Percentiles rank a stretch among this genome's conserved stretches.
Conservation (phyloP, 2,329 filamentous ascomycete species). For the Cordyceps cateniannulata region DNA sequence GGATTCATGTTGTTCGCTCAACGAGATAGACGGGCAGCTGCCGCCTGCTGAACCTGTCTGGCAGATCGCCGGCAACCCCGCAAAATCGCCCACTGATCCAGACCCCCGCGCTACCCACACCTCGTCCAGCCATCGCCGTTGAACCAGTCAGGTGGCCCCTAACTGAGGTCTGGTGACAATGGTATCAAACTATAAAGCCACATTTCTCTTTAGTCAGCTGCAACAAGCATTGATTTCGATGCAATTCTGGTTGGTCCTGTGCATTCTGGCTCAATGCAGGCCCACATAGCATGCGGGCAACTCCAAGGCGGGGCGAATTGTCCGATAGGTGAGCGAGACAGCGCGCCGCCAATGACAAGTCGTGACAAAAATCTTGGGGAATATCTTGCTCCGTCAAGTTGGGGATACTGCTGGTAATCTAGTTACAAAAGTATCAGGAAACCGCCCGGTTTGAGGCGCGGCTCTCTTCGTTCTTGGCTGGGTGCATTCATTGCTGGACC, state of each 20-base stretch:
- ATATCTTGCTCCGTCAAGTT: not conserved
- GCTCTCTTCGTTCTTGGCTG: not conserved
- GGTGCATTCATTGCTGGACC: not conserved
- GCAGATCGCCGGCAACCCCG: constrained; percentile 9
- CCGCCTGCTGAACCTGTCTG: not conserved
- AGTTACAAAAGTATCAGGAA: no score
- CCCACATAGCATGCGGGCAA: not conserved
- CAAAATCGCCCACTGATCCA: constrained; percentile 6
- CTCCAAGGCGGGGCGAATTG: not conserved
- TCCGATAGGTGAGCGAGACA: not conserved
- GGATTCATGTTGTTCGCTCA: not conserved
- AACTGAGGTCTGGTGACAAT: constrained; percentile 9
- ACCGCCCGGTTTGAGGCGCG: not conserved
- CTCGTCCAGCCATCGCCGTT: not conserved
- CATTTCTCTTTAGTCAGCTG: not conserved
- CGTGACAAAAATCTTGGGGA: not conserved
- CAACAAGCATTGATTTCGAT: not conserved
- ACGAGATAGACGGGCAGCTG: not conserved
- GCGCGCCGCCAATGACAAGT: not conserved
- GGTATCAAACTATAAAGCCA: constrained; percentile 12
- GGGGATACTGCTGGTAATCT: not conserved
- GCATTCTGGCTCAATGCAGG: not conserved
- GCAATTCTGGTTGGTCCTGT: not conserved
- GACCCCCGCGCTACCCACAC: constrained; percentile 4
- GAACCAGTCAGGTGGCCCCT: constrained; percentile 9